Conservation (phyloP, 768 basidiomycete species). For the Boletus rubescentipes region DNA sequence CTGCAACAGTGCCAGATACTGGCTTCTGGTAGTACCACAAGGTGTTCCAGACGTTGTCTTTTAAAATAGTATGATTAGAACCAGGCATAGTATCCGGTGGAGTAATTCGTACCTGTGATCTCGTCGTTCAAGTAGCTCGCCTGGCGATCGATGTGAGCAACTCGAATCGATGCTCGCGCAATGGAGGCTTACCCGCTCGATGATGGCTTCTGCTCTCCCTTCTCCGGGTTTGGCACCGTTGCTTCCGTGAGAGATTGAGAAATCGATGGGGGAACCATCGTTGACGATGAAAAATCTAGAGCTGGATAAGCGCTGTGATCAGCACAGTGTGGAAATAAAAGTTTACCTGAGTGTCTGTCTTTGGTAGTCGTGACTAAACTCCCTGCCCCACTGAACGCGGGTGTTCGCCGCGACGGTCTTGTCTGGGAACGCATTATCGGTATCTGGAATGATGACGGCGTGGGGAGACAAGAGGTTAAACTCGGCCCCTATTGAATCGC, state of each 20-base stretch:
- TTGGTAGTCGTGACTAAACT: too few species aligned
- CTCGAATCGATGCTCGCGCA: background rate
- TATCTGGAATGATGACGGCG: background rate
- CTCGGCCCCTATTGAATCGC: slow-evolving; percentile 2
- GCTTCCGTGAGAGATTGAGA: slow-evolving; percentile 4
- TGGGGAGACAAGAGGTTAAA: slow-evolving; percentile 12
- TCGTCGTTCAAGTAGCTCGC: background rate
- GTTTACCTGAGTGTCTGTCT: too few species aligned
- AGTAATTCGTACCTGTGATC: background rate
- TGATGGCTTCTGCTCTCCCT: background rate
- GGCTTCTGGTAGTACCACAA: slow-evolving; percentile 4
- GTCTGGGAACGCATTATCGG: background rate
- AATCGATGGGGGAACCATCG: slow-evolving; percentile 7
- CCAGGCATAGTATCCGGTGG: background rate
- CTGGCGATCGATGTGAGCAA: background rate
- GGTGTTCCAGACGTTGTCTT: slow-evolving; percentile 13
- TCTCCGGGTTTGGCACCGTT: background rate
- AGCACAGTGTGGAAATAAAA: too few species aligned
- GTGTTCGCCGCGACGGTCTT: slow-evolving; percentile 5
- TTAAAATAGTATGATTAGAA: background rate
- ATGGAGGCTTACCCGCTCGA: background rate
- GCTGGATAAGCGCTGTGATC: background rate
- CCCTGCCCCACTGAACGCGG: slow-evolving; percentile 12
- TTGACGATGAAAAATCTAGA: slow-evolving; percentile 9
- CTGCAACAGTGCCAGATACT: background rate